A percentile compares a stretch with the other conserved stretches of the same genome.
Conservation (phyloP, 2,329 filamentous ascomycete species). For the Cryphonectria naterciae region DNA sequence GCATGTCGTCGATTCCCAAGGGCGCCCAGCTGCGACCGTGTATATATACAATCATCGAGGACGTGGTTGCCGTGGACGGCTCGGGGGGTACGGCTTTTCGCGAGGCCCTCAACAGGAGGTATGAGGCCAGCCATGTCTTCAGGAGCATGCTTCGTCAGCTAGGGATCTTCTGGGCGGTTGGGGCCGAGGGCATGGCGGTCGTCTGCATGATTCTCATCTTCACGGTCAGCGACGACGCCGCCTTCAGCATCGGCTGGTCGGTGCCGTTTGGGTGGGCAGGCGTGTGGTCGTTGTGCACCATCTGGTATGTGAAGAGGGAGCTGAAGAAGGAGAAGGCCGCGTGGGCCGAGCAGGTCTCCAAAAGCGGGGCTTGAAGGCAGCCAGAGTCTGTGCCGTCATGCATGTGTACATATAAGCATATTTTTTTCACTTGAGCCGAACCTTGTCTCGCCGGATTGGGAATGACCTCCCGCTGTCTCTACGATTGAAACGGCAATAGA, state of each 20-base stretch:
- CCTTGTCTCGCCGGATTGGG: not conserved
- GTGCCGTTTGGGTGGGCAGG: constrained; percentile 35
- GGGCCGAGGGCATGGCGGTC: constrained; percentile 38
- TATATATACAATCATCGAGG: constrained; percentile 68
- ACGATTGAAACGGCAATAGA: not conserved
- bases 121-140: constrained; percentile 58
- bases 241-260: constrained; percentile 34
- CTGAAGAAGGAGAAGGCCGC: constrained; percentile 34
- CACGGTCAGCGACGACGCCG: constrained; percentile 32
- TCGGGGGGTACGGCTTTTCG: constrained; percentile 59
- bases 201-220: constrained; percentile 35
- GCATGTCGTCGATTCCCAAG: constrained; percentile 66
- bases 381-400: not conserved
- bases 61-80: constrained; percentile 69
- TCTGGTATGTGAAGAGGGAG: constrained; percentile 35
- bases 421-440: not conserved
- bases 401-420: not conserved
- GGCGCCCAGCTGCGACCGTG: constrained; percentile 63
- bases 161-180: constrained; percentile 61
- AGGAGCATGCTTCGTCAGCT: constrained; percentile 56
- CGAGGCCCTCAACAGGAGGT: constrained; percentile 53
- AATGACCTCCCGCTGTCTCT: not conserved
- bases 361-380: not conserved
- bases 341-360: constrained; percentile 35
- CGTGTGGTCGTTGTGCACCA: constrained; percentile 33